Evolutionary conservation across 2,329 filamentous ascomycete species (phyloP), one percentile per base, ranked within the genome.

Genomic region (Leptographium galeiforme): DNA sequence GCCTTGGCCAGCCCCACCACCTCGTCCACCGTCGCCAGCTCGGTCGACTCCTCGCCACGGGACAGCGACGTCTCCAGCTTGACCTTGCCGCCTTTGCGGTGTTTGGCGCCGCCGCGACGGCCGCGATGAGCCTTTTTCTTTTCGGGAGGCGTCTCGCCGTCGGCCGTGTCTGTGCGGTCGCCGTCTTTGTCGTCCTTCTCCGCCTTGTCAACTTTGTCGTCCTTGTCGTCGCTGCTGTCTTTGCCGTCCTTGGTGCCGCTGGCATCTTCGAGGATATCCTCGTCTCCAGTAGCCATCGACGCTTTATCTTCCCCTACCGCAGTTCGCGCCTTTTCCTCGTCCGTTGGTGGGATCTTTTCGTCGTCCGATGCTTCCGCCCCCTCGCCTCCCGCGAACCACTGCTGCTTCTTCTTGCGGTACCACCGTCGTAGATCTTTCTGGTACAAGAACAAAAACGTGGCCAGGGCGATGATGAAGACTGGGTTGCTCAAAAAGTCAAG

Each of bases 121-220:
- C 86, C 86, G 53, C 85, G 75, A 53, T 85, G 83, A 0, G 78
- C 75, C 64, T 84, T 87, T 63, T 81, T 84, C 61, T 82, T 83
- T 55, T 70, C 72, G 25, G 25, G 25, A 25, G 25, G 25, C 43
- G 71, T 72, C 16, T 76, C 74, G 6, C 68, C 66, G 2, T 63
- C 64, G 12, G 63, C 48, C 38, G 18, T 25, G 14, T 50, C 49
- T 13, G 34, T 10, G 25, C 43, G 34, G 39, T 51, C 55, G 13
- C 18, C 30, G 8, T 8, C 8, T 2, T 19, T 18, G 8, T 36
- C 12, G 34, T 36, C 34, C 34, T 10, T 13, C 34, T 36, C 34
- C 4, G 12, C 12, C 34, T 36, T 36, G 34, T 36, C 34, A 0
- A 25, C 11, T 8, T 38, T 19, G 39, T 48, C 34, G 8, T 10